Conservation (phyloP, 1,284 basidiomycete genomes). For the Sporisorium iseilematis-ciliati region DNA sequence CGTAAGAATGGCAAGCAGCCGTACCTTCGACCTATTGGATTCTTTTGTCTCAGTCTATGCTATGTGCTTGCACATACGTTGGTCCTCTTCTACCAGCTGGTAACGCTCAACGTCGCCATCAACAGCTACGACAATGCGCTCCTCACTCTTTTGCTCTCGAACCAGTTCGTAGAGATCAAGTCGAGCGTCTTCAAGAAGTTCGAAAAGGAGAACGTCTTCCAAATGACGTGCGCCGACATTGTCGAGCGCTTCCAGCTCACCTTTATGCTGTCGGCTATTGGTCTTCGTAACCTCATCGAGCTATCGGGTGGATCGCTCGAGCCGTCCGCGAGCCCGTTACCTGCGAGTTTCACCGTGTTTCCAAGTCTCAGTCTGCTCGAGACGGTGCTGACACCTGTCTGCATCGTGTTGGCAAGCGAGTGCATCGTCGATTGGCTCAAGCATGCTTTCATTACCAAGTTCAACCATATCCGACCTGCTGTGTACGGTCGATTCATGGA, state of each 20-base stretch:
- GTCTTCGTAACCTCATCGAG: constrained; percentile 94
- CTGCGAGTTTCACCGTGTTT: constrained; percentile 69
- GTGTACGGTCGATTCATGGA: constrained; percentile 97
- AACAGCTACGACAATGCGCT: constrained; percentile 98
- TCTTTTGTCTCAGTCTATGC: constrained; percentile 83
- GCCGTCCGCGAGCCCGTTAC: constrained; percentile 75
- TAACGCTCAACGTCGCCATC: constrained; percentile 95
- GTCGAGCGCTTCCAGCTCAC: constrained; percentile 95
- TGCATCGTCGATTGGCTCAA: constrained; percentile 98
- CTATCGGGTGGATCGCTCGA: constrained; percentile 76
- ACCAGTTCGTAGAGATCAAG: constrained; percentile 99
- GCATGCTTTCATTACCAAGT: constrained; percentile 99
- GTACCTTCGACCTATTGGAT: constrained; percentile 81
- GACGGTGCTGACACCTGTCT: constrained; percentile 91
- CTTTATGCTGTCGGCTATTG: constrained; percentile 91
- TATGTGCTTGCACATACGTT: constrained; percentile 86
- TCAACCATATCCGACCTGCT: constrained; percentile 85
- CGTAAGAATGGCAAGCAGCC: constrained; percentile 71
- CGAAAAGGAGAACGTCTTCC: constrained; percentile 99
- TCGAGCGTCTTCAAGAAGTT: constrained; percentile 99
- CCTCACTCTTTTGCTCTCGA: constrained; percentile 92
- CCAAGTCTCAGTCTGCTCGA: constrained; percentile 74
- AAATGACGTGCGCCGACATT: constrained; percentile 89
- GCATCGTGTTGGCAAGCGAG: constrained; percentile 91
- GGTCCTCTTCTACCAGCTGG: constrained; percentile 97